Base-by-base conservation (phyloP, 352 stramenopile genomes). In the Pythium chondricola region DNA sequence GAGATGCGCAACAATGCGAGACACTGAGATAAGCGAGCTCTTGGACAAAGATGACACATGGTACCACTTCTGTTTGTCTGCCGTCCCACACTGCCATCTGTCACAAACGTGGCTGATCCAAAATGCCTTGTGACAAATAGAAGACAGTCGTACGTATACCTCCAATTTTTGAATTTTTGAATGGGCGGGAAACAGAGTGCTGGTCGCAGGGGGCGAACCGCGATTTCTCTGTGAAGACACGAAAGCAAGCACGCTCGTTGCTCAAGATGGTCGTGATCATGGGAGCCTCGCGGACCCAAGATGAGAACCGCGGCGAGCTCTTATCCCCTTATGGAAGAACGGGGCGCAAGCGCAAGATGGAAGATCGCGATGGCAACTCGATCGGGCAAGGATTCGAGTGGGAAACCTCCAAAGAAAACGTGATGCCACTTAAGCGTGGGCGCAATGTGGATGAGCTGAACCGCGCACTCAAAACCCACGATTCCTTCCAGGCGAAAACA, bases 401-500 rank as follows among this genome's bases (percentile, higher is more conserved):
- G 83, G 83, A 94, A 59, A 72, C 64, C 55, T 81, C 78, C 27
- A 94, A 94, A 52, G 83, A 94, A 58, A 94, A 94, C 54, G 79
- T 94, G n/a, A 72, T 89, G 68, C 83, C 83, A 35, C 61, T 94
- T 36, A 85, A 88, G 48, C 63, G 79, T 24, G 83, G 83, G 4
- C 81, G 83, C 14, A 87, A 88, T 42, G 80, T 94, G 24, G 49
- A 58, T 4, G 78, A 94, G 37, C 69, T 94, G 30, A 94, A 94
- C 56, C 63, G 70, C 37, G 74, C 78, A 35, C 58, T 91, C 52
- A 70, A 63, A 14, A 64, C 66, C 11, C 60, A 88, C 32, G 72
- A 86, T 36, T 86, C 70, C 16, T 82, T 84, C 35, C 68, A 85
- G 45, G 75, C 67, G 7, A 83, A 87, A 42, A 24, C 77, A 16